These are phyloP conservation scores for Saccharomycopsis sp. DNA, from an alignment of 805 yeast genomes.

Conservation along the genomic window DNA sequence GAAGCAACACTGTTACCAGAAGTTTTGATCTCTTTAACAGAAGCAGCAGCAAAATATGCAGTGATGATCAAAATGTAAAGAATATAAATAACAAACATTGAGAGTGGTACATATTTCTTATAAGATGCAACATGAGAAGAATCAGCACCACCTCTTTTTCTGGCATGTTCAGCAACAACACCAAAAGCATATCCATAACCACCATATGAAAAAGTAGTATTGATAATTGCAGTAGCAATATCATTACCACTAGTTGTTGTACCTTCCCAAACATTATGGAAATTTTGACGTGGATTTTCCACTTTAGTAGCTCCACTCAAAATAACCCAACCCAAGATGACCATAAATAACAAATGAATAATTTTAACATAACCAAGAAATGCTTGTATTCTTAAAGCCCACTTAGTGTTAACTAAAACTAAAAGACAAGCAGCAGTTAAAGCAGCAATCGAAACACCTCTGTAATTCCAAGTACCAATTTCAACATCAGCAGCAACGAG, in stretches of 20 bases:
- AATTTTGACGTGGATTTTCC: conserved; percentile 26
- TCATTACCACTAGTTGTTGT: conserved; percentile 33
- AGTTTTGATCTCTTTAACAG: too few species aligned
- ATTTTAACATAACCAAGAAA: conserved; percentile 29
- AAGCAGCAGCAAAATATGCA: too few species aligned
- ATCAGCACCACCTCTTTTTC: too few species aligned
- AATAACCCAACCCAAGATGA: conserved; percentile 28
- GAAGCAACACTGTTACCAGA: too few species aligned
- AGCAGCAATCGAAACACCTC: conserved; percentile 29
- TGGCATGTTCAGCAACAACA: conserved; percentile 27
- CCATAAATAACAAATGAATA: conserved; percentile 26
- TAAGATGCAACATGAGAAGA: too few species aligned
- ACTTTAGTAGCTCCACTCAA: conserved; percentile 29
- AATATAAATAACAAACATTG: too few species aligned
- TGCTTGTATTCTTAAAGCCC: conserved; percentile 25
- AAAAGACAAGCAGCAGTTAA: conserved; percentile 23
- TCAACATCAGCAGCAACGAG: conserved; percentile 26
- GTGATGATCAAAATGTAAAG: too few species aligned
- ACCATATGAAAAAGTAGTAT: conserved; percentile 34
- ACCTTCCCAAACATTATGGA: conserved; percentile 30
- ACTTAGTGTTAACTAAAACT: conserved; percentile 23
- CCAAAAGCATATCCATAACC: conserved; percentile 32
- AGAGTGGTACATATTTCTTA: conserved; percentile 20
- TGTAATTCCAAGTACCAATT: conserved; percentile 26
- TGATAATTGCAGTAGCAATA: conserved; percentile 33